Conservation (phyloP, 345 rosid species). For the Euphorbia lathyris region DNA sequence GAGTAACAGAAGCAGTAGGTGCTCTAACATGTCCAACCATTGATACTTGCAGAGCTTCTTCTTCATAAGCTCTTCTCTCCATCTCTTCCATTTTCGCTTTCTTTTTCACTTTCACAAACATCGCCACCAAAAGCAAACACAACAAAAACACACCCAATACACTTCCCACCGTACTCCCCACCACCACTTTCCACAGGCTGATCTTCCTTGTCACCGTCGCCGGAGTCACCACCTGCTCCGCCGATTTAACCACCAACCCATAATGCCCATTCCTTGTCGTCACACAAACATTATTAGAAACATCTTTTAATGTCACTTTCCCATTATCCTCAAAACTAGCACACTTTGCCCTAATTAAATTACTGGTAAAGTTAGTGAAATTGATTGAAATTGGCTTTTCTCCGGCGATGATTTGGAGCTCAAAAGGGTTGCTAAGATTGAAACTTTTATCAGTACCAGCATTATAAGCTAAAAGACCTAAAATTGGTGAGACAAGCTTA, state of each 20-base stretch:
- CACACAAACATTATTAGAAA: constrained; percentile 43
- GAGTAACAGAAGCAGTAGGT: constrained; percentile 60
- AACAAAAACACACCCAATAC: constrained; percentile 58
- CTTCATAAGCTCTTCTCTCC: constrained; percentile 90
- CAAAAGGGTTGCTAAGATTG: constrained; percentile 46
- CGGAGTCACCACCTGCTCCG: constrained; percentile 19
- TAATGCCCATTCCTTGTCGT: constrained; percentile 73
- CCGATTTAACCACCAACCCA: constrained; percentile 55
- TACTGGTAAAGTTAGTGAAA: constrained; percentile 37
- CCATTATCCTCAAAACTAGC: constrained; percentile 67
- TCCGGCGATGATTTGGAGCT: constrained; percentile 49
- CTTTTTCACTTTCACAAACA: constrained; percentile 69
- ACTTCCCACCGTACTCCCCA: constrained; percentile 75
- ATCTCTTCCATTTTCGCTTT: constrained; percentile 70
- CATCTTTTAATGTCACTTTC: constrained; percentile 45
- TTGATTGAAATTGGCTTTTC: constrained; percentile 58
- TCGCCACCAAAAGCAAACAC: constrained; percentile 64
- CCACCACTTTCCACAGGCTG: constrained; percentile 70
- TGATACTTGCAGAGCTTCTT: constrained; percentile 85
- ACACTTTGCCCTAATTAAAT: constrained; percentile 45
- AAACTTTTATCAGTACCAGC: constrained; percentile 25
- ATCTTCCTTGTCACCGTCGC: constrained; percentile 33
- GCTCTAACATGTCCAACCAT: constrained; percentile 89
- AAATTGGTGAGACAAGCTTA: constrained; percentile 64
- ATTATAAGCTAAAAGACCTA: constrained; percentile 81